phyloP scores from a whole-genome alignment of 192 early-diverging fungal genomes.

The Cladochytrium replicatum region DNA sequence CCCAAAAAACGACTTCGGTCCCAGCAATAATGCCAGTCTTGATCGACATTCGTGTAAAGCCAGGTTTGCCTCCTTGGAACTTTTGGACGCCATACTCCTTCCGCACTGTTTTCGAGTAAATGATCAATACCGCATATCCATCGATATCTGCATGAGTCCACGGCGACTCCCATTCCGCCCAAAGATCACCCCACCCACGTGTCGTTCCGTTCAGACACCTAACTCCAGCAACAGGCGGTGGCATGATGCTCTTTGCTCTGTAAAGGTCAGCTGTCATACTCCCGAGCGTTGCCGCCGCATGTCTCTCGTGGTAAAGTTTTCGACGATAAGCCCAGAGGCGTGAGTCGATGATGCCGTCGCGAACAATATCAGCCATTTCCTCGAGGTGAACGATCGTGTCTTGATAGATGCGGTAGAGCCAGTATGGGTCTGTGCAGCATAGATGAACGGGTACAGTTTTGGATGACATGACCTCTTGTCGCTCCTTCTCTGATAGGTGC shows the following conservation, averaged over 20 bases:
- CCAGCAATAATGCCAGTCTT: conserved; percentile 20
- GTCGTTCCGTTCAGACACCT: conserved; percentile 21
- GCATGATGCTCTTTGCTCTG: conserved; percentile 10
- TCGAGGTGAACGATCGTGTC: conserved; percentile 30
- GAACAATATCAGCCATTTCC: conserved; percentile 21
- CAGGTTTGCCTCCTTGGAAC: neutral
- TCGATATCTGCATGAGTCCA: conserved; percentile 33
- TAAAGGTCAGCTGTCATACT: too few species aligned
- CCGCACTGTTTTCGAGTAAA: neutral
- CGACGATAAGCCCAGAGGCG: neutral
- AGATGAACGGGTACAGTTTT: conserved; percentile 28
- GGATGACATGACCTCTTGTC: conserved; percentile 17
- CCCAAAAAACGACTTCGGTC: conserved; percentile 12
- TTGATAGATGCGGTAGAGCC: conserved; percentile 46
- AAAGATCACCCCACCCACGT: conserved; percentile 22
- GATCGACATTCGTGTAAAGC: conserved; percentile 9
- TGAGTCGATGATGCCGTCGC: conserved; percentile 29
- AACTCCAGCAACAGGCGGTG: conserved; percentile 15
- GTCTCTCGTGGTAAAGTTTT: conserved; percentile 5
- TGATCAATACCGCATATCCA: conserved; percentile 22
- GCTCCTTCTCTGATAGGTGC: conserved; percentile 21
- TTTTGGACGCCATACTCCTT: neutral
- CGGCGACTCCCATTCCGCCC: conserved; percentile 29
- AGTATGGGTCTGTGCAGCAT: conserved; percentile 37
- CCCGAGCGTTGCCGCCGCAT: too few species aligned